Evolutionary conservation across 139 green algal genomes (phyloP).

Genomic region (Nannochloris sp.): DNA sequence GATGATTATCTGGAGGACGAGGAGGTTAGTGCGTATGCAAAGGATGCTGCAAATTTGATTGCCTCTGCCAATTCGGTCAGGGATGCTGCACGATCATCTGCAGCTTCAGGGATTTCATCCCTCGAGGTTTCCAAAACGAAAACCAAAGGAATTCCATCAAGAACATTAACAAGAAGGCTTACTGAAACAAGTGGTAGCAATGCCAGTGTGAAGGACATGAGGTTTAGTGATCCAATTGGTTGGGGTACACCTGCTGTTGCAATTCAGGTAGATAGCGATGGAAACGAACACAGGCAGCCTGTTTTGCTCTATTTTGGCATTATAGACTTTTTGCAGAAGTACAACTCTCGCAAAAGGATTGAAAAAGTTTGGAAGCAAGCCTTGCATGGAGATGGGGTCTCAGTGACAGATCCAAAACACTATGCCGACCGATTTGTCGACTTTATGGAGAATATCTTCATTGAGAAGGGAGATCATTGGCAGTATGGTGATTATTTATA

Average conservation of each 20-base stretch:
- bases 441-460: conserved; percentile 31
- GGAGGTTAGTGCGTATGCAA: not conserved
- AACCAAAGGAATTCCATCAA: not conserved
- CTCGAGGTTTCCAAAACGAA: not conserved
- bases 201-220: conserved; percentile 2
- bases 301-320: conserved; percentile 69
- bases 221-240: not conserved
- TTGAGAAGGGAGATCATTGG: not conserved
- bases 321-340: conserved; percentile 76
- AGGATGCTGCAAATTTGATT: conserved; percentile 3
- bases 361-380: conserved; percentile 54
- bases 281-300: not conserved
- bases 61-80: not conserved
- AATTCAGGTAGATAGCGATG: not conserved
- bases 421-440: conserved; percentile 46
- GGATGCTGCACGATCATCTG: not conserved
- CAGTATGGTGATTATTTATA: not conserved
- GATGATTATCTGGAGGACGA: not conserved
- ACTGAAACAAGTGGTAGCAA: not conserved
- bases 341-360: conserved; percentile 49
- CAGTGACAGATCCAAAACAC: conserved; percentile 37
- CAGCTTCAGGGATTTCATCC: not conserved
- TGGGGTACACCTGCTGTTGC: conserved; percentile 7
- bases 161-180: not conserved
- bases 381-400: conserved; percentile 45